Evolutionary conservation across 2,329 filamentous ascomycete species (phyloP).

Genomic region (Harringtonia lauricola): DNA sequence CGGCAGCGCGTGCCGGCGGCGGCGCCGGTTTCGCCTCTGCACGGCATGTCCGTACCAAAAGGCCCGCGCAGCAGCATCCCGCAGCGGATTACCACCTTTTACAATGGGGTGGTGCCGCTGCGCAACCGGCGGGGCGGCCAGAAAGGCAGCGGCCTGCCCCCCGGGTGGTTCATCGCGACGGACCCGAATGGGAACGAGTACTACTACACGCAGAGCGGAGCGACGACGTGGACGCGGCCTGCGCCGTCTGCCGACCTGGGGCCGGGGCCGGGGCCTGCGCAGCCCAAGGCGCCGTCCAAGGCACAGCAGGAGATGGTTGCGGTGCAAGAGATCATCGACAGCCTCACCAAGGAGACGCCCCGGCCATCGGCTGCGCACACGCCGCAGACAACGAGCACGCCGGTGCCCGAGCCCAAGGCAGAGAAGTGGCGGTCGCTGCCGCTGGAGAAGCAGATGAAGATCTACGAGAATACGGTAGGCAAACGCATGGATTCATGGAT

Average conservation of each 20-base stretch:
- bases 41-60: constrained; percentile 42
- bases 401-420: constrained; percentile 44
- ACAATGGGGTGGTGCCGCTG: constrained; percentile 26
- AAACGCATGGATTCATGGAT: background rate
- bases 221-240: constrained; percentile 74
- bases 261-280: constrained; percentile 45
- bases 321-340: constrained; percentile 76
- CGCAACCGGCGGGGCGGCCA: constrained; percentile 31
- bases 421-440: constrained; percentile 62
- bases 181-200: constrained; percentile 64
- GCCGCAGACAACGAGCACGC: constrained; percentile 46
- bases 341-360: constrained; percentile 60
- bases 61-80: constrained; percentile 49
- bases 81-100: constrained; percentile 41
- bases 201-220: constrained; percentile 71
- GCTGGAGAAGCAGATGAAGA: constrained; percentile 82
- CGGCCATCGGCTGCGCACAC: constrained; percentile 48
- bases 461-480: constrained; percentile 86
- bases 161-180: constrained; percentile 76
- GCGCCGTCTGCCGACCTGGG: constrained; percentile 56
- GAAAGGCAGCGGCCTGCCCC: constrained; percentile 44
- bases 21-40: constrained; percentile 20
- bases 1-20: constrained; percentile 2
- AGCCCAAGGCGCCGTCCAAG: constrained; percentile 54
- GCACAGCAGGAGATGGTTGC: constrained; percentile 54